Conservation (phyloP, 257 asterid species). For the Solanum pinnatisectum region DNA sequence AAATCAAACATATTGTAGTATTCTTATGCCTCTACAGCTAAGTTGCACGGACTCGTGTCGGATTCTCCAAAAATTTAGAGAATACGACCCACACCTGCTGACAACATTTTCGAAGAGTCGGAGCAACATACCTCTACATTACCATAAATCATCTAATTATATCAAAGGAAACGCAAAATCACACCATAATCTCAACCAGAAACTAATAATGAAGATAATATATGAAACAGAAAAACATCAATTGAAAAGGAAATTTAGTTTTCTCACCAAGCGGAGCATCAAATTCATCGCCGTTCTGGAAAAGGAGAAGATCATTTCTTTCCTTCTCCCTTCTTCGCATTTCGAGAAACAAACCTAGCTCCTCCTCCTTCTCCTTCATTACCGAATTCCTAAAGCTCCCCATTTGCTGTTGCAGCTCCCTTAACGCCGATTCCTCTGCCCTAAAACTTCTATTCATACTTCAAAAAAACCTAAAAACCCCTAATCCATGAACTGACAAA, state of each 20-base stretch:
- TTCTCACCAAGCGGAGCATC: slow-evolving; percentile 6
- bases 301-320: neutral
- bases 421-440: neutral
- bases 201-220: neutral
- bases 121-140: neutral
- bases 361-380: slow-evolving; percentile 10
- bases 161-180: neutral
- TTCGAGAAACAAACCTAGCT: slow-evolving; percentile 4
- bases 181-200: neutral
- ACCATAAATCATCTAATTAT: neutral
- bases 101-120: neutral
- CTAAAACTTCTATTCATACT: neutral
- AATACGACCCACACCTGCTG: neutral
- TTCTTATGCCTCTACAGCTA: neutral
- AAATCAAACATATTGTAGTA: neutral
- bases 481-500: neutral
- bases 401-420: neutral
- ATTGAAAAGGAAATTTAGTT: neutral
- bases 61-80: neutral
- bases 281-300: neutral
- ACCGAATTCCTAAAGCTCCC: neutral
- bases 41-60: neutral
- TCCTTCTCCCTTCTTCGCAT: neutral
- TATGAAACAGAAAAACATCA: neutral
- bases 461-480: neutral